These are phyloP conservation scores for Leucaena leucocephala DNA, from an alignment of 306 rosid genomes.

Conservation along the genomic window DNA sequence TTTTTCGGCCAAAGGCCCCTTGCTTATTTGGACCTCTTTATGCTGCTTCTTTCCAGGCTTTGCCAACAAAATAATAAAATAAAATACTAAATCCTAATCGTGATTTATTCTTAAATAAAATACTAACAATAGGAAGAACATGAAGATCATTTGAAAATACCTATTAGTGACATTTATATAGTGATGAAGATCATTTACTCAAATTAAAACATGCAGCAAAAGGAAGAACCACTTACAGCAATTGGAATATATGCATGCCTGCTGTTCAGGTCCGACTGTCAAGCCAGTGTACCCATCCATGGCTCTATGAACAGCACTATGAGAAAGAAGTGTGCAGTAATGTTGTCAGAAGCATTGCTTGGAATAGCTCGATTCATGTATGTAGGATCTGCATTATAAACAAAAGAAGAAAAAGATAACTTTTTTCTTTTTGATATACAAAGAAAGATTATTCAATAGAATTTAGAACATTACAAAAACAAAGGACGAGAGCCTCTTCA, in stretches of 20 bases:
- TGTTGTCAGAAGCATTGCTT: slow-evolving; percentile 92
- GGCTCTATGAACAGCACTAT: slow-evolving; percentile 92
- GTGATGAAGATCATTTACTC: not conserved
- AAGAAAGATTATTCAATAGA: not conserved
- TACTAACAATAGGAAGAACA: not conserved
- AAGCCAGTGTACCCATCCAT: slow-evolving; percentile 97
- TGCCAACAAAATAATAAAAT: not conserved
- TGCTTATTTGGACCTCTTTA: not conserved
- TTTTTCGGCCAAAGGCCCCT: not conserved
- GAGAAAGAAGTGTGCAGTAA: slow-evolving; percentile 98
- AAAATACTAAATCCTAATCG: too few species aligned
- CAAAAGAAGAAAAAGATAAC: not conserved
- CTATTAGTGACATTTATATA: not conserved
- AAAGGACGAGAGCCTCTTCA: not conserved
- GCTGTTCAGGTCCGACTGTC: slow-evolving; percentile 82
- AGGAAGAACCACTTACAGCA: slow-evolving; percentile 63
- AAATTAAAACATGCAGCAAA: slow-evolving; percentile 21
- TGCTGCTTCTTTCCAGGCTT: not conserved
- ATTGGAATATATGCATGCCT: slow-evolving; percentile 92
- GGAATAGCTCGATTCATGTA: slow-evolving; percentile 98
- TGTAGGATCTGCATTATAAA: slow-evolving; percentile 78
- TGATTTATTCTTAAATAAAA: too few species aligned
- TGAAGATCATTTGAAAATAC: slow-evolving; percentile 1
- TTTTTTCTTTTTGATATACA: not conserved
- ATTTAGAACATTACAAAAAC: not conserved